phyloP scores from a whole-genome alignment of 805 yeast species.

The Suhomyces prunicola region DNA sequence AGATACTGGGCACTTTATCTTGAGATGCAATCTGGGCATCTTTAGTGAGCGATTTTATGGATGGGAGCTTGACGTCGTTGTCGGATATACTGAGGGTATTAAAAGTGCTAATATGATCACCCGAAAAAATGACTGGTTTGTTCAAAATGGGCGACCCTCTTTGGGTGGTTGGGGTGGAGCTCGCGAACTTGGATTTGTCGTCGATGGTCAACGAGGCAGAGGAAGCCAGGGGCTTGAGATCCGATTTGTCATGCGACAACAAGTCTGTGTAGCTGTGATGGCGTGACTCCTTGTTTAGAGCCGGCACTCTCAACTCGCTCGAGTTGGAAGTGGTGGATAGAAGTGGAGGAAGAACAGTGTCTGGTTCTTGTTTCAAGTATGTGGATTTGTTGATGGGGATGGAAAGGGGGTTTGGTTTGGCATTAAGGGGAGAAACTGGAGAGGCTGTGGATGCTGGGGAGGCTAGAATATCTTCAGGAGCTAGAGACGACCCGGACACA shows the following conservation, averaged over 20 bases:
- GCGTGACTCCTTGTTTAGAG: not conserved
- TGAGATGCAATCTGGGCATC: not conserved
- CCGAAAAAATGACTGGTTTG: not conserved
- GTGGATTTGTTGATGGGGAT: not conserved
- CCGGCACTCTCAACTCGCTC: slow-evolving; percentile 4
- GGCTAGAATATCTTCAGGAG: not conserved
- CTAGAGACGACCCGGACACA: not conserved
- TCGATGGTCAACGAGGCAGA: not conserved
- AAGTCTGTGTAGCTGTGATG: slow-evolving; percentile 3
- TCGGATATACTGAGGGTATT: slow-evolving; percentile 9
- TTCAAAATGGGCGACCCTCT: not conserved
- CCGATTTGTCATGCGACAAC: not conserved
- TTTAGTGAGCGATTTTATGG: slow-evolving; percentile 4
- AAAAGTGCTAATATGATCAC: slow-evolving; percentile 8
- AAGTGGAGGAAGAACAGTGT: slow-evolving; percentile 1
- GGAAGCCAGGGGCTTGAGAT: not conserved
- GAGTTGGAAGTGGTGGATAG: not conserved
- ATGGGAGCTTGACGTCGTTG: slow-evolving; percentile 10
- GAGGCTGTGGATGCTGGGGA: slow-evolving; percentile 2
- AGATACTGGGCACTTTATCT: slow-evolving; percentile 13
- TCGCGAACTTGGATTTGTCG: not conserved
- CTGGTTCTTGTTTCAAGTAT: not conserved
- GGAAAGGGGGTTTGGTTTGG: not conserved
- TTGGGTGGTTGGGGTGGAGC: not conserved
- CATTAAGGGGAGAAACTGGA: slow-evolving; percentile 3